Evolutionary conservation across 306 rosid genomes (phyloP).

Genomic region (Pyrus pyrifolia): DNA sequence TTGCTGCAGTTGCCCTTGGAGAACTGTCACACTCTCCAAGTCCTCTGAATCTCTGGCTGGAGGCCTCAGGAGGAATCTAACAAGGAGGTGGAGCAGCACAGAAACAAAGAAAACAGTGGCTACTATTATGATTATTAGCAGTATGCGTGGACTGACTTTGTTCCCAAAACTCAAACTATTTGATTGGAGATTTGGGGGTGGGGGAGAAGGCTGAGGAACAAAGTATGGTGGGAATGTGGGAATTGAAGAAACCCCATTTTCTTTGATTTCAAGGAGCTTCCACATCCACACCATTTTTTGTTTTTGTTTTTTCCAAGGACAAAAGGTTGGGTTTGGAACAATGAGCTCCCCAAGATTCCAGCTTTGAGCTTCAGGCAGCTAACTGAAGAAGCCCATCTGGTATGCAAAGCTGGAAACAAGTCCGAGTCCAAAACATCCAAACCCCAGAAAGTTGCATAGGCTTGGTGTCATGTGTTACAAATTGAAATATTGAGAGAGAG

Average conservation of each 20-base stretch:
- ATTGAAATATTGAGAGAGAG: constrained; percentile 18
- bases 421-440: background rate
- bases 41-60: constrained; percentile 56
- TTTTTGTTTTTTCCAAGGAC: background rate
- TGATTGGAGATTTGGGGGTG: constrained; percentile 34
- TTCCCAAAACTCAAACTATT: constrained; percentile 39
- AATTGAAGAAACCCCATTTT: constrained; percentile 15
- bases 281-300: constrained; percentile 27
- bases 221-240: constrained; percentile 31
- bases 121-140: constrained; percentile 64
- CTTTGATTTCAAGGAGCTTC: constrained; percentile 15
- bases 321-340: background rate
- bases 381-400: constrained; percentile 9
- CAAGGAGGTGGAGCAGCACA: constrained; percentile 84
- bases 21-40: constrained; percentile 57
- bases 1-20: constrained; percentile 93
- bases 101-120: constrained; percentile 87
- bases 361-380: constrained; percentile 18
- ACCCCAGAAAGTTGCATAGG: background rate
- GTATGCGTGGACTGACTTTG: constrained; percentile 65
- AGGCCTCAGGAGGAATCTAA: constrained; percentile 68
- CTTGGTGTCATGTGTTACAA: constrained; percentile 16
- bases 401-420: background rate
- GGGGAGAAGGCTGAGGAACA: constrained; percentile 20
- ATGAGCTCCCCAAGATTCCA: constrained; percentile 29